These are phyloP conservation scores for Ambrosiella cleistominuta DNA, from an alignment of 2,329 filamentous ascomycete species.

Conservation along the genomic window DNA sequence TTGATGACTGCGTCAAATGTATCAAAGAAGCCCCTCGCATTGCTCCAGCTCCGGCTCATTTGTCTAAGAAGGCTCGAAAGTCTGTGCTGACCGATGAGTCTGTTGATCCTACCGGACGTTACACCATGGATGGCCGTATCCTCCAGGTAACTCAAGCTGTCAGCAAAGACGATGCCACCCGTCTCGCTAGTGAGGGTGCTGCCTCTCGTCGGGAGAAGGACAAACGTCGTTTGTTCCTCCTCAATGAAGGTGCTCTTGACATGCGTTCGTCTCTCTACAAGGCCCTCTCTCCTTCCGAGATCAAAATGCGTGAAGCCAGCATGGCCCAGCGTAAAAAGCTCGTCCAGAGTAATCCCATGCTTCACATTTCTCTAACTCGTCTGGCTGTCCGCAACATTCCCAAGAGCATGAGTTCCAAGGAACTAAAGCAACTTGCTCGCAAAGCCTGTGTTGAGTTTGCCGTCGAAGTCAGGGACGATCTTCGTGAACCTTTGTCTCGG, in stretches of 20 bases:
- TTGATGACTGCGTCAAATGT: slow-evolving; percentile 58
- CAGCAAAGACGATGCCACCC: slow-evolving; percentile 60
- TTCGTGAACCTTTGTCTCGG: slow-evolving; percentile 63
- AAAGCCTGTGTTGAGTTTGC: slow-evolving; percentile 92
- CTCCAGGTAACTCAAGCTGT: slow-evolving; percentile 75
- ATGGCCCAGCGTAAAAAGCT: slow-evolving; percentile 74
- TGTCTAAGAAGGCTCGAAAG: slow-evolving; percentile 38
- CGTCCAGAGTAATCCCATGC: slow-evolving; percentile 74
- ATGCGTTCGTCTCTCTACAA: slow-evolving; percentile 61
- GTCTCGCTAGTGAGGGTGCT: slow-evolving; percentile 53
- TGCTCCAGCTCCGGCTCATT: slow-evolving; percentile 18
- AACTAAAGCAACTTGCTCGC: slow-evolving; percentile 76
- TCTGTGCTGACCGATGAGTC: slow-evolving; percentile 80
- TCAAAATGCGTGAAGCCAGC: slow-evolving; percentile 77
- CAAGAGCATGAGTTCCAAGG: slow-evolving; percentile 64
- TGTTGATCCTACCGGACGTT: slow-evolving; percentile 63
- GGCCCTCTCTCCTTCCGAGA: slow-evolving; percentile 57
- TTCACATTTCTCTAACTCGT: slow-evolving; percentile 78
- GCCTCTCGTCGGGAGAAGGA: slow-evolving; percentile 54
- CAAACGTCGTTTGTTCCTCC: slow-evolving; percentile 74
- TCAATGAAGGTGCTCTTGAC: slow-evolving; percentile 71
- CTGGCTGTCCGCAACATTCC: slow-evolving; percentile 86
- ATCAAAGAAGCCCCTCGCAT: slow-evolving; percentile 55
- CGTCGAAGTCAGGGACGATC: slow-evolving; percentile 64
- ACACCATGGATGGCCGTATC: slow-evolving; percentile 79